These are phyloP conservation scores for Cyphellophora europaea DNA, from an alignment of 2,329 filamentous ascomycete species.

Conservation along the genomic window DNA sequence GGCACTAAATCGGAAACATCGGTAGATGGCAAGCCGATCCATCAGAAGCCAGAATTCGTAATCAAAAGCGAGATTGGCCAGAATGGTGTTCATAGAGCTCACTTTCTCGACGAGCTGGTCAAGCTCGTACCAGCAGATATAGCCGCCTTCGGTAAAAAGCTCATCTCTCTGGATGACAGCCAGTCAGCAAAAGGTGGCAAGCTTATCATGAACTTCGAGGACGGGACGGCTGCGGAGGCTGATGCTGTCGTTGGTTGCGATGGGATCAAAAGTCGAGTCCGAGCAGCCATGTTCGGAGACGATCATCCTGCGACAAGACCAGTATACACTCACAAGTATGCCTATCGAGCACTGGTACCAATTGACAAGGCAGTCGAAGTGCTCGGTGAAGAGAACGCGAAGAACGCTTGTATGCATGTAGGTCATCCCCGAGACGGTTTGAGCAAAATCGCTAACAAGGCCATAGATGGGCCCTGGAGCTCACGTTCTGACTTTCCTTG, in stretches of 20 bases:
- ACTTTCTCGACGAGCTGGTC: constrained; percentile 40
- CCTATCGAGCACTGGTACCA: constrained; percentile 53
- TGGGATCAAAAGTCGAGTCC: constrained; percentile 50
- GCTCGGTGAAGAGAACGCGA: constrained; percentile 40
- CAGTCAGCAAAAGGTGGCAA: constrained; percentile 11
- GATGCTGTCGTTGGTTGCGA: constrained; percentile 47
- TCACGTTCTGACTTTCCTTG: constrained; percentile 54
- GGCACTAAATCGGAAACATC: constrained; percentile 20
- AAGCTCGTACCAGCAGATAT: constrained; percentile 35
- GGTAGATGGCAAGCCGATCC: constrained; percentile 19
- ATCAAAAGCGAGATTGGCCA: constrained; percentile 25
- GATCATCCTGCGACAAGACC: constrained; percentile 34
- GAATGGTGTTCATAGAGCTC: constrained; percentile 35
- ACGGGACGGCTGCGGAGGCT: constrained; percentile 32
- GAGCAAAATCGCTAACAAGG: constrained; percentile 1
- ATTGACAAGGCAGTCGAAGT: constrained; percentile 44
- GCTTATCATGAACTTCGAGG: constrained; percentile 32
- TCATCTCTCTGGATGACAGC: constrained; percentile 14
- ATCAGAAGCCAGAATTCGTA: constrained; percentile 30
- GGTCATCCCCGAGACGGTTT: constrained; percentile 2
- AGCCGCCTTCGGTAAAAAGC: constrained; percentile 31
- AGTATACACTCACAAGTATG: constrained; percentile 45
- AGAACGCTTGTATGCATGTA: constrained; percentile 30
- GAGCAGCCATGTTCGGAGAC: constrained; percentile 43
- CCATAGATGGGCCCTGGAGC: constrained; percentile 48